Evolutionary conservation across 1,284 basidiomycete genomes (phyloP).

Genomic region (Uromyces viciae-fabae): DNA sequence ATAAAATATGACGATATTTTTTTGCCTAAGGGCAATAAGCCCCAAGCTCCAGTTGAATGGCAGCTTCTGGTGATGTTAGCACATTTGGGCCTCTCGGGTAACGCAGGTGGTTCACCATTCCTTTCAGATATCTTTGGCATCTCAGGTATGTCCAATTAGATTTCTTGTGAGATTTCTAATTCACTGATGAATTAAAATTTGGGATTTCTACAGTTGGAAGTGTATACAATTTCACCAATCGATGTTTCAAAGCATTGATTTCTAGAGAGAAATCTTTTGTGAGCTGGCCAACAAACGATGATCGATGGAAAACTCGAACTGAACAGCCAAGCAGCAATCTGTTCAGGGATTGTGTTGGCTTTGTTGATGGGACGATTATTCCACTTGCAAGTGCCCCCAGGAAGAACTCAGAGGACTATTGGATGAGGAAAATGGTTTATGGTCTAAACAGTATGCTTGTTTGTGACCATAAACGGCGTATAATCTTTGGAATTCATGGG

Average conservation of each 20-base stretch:
- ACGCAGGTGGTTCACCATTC: too few relatives aligned
- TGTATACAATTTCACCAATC: background rate
- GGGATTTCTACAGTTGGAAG: background rate
- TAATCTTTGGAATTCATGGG: background rate
- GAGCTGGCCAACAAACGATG: background rate
- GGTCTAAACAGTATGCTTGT: background rate
- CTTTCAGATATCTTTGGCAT: too few relatives aligned
- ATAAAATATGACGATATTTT: too few relatives aligned
- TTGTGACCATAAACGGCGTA: background rate
- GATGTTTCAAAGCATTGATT: background rate
- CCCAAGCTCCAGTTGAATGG: too few relatives aligned
- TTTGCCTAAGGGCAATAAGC: too few relatives aligned
- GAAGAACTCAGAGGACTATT: conserved; percentile 9
- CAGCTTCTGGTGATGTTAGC: too few relatives aligned
- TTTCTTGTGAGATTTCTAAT: too few relatives aligned
- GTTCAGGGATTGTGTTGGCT: conserved; percentile 9
- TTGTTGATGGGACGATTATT: conserved; percentile 6
- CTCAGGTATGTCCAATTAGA: too few relatives aligned
- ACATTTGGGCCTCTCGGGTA: too few relatives aligned
- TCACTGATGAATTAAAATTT: too few relatives aligned
- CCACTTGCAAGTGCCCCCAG: background rate
- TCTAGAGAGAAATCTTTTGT: background rate
- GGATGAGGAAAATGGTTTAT: conserved; percentile 1
- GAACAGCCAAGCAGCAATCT: background rate
- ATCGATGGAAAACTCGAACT: too few relatives aligned